Evolutionary conservation across 1,284 basidiomycete genomes (phyloP).

Genomic region (Ceratorhiza oryzae-sativae): DNA sequence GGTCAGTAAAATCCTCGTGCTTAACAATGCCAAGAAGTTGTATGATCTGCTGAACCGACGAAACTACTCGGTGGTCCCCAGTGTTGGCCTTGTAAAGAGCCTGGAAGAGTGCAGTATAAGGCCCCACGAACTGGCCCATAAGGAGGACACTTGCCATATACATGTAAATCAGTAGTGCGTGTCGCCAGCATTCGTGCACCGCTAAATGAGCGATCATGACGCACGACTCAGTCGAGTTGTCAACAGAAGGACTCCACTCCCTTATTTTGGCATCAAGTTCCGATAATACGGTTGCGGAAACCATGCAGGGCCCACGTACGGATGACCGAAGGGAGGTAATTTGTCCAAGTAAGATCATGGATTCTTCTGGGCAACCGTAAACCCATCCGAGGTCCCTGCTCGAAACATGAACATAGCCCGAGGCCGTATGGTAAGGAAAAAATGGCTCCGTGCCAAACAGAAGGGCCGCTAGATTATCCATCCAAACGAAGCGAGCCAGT

Average conservation of each 20-base stretch:
- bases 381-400: constrained; percentile 12
- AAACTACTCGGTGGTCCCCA: constrained; percentile 2
- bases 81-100: constrained; percentile 12
- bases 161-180: constrained; percentile 8
- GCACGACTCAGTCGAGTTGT: neutral
- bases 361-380: constrained; percentile 18
- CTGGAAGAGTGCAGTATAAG: neutral
- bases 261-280: neutral
- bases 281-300: neutral
- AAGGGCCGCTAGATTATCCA: constrained; percentile 7
- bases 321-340: constrained; percentile 1
- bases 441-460: constrained; percentile 13
- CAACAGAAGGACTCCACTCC: neutral
- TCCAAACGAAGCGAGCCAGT: constrained; percentile 7
- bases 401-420: neutral
- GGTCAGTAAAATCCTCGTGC: neutral
- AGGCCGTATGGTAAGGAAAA: neutral
- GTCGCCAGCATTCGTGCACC: constrained; percentile 34
- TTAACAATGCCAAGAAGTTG: constrained; percentile 6
- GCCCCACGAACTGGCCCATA: neutral
- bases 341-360: neutral
- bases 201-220: neutral
- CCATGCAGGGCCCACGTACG: neutral
- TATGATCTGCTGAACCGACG: constrained; percentile 29
- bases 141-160: constrained; percentile 13